A percentile compares a stretch with the other conserved stretches of the same genome.
Conservation (phyloP, 2,329 filamentous ascomycete species). For the Alternaria ethzedia region DNA sequence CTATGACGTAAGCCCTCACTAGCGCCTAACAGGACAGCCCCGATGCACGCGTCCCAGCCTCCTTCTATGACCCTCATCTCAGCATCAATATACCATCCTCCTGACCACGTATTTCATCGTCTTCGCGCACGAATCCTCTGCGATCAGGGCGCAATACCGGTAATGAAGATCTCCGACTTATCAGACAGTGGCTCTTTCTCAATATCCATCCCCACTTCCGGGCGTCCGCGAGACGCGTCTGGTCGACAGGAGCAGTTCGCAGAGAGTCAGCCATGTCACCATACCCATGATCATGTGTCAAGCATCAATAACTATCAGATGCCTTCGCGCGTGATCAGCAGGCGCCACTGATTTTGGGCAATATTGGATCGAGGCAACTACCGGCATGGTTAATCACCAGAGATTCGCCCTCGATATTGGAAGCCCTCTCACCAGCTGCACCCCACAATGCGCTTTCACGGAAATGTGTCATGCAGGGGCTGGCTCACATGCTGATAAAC, state of each 20-base stretch:
- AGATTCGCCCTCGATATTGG: constrained; percentile 15
- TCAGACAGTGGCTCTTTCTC: neutral
- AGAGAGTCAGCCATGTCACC: neutral
- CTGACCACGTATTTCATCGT: neutral
- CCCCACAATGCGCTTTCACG: constrained; percentile 19
- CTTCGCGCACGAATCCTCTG: neutral
- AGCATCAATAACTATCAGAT: neutral
- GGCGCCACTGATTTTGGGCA: neutral
- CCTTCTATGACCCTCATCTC: neutral
- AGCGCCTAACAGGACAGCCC: neutral
- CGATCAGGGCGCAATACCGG: neutral
- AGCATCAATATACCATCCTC: neutral
- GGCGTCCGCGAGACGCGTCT: neutral
- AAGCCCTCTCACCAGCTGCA: constrained; percentile 12
- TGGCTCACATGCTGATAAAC: neutral
- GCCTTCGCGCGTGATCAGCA: neutral
- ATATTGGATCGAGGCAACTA: neutral
- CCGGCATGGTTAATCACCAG: constrained; percentile 6
- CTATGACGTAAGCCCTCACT: neutral
- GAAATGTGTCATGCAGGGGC: neutral
- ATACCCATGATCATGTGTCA: neutral
- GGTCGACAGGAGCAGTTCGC: neutral
- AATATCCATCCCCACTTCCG: neutral
- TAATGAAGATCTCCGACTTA: neutral
- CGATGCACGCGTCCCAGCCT: neutral